Evolutionary conservation across 202 grass and related monocot genomes (phyloP).

Genomic region (Bolboschoenoplectus hybrid): DNA sequence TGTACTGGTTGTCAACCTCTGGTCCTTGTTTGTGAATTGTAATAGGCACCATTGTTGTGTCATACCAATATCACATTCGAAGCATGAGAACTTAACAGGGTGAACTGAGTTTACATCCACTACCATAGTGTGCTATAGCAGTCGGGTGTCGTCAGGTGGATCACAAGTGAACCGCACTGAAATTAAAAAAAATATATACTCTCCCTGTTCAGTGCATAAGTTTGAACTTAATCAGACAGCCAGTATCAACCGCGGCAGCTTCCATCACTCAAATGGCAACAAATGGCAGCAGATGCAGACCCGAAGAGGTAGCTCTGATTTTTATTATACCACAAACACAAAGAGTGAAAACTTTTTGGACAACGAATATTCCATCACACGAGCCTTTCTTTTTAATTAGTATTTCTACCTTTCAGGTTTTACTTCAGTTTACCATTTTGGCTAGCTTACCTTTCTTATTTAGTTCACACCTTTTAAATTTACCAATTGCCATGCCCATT

Average conservation of each 20-base stretch:
- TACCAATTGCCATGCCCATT: background rate
- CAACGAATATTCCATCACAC: background rate
- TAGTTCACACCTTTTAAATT: background rate
- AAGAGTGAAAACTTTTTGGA: background rate
- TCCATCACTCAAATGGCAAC: no score
- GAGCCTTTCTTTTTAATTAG: background rate
- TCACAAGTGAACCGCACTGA: background rate
- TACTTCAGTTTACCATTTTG: background rate
- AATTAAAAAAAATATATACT: background rate
- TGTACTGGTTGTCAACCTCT: background rate
- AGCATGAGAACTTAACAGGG: background rate
- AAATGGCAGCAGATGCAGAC: background rate
- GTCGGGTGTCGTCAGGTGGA: background rate
- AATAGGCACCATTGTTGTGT: background rate
- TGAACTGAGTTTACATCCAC: background rate
- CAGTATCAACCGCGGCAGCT: background rate
- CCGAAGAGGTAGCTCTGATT: background rate
- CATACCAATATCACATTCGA: background rate
- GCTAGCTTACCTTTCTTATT: background rate
- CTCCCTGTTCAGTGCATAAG: background rate
- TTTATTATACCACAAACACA: constrained; percentile 12
- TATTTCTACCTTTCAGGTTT: background rate
- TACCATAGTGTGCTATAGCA: background rate
- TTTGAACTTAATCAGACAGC: background rate
- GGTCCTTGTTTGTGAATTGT: background rate